Evolutionary conservation across 805 yeast species (phyloP).

Genomic region (Metschnikowia matae): DNA sequence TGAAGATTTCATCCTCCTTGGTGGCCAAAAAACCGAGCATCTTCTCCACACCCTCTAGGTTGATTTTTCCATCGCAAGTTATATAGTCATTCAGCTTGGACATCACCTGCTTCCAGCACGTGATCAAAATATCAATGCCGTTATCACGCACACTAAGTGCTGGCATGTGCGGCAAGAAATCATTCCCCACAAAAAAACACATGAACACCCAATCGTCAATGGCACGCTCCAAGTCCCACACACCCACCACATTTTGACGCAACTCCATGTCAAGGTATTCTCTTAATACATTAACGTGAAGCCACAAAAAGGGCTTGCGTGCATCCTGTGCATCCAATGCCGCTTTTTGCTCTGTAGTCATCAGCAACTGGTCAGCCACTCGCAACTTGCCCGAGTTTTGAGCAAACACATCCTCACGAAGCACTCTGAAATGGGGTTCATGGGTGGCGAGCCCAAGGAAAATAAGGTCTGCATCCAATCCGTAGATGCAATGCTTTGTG

Average conservation of each 20-base stretch:
- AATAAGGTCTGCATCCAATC: constrained; percentile 95
- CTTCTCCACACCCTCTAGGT: constrained; percentile 70
- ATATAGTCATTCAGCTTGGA: constrained; percentile 70
- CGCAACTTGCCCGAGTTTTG: constrained; percentile 50
- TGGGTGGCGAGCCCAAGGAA: constrained; percentile 95
- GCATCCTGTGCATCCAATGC: constrained; percentile 40
- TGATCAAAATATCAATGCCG: constrained; percentile 77
- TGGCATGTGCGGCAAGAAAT: constrained; percentile 95
- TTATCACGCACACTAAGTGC: constrained; percentile 92
- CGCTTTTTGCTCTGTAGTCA: constrained; percentile 57
- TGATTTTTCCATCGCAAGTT: constrained; percentile 85
- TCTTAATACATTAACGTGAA: constrained; percentile 80
- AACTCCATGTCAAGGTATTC: constrained; percentile 87
- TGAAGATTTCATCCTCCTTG: constrained; percentile 77
- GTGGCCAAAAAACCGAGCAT: constrained; percentile 60
- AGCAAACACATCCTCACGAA: constrained; percentile 96
- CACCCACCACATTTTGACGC: constrained; percentile 64
- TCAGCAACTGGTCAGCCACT: constrained; percentile 46
- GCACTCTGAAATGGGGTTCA: constrained; percentile 91
- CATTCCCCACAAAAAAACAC: constrained; percentile 98
- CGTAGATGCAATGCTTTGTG: constrained; percentile 94
- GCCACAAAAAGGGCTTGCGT: constrained; percentile 88
- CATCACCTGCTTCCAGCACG: constrained; percentile 75
- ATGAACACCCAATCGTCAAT: constrained; percentile 98
- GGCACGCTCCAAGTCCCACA: constrained; percentile 89